phyloP scores from a whole-genome alignment of 2,329 filamentous ascomycete species.

The Trichoderma asperellum region DNA sequence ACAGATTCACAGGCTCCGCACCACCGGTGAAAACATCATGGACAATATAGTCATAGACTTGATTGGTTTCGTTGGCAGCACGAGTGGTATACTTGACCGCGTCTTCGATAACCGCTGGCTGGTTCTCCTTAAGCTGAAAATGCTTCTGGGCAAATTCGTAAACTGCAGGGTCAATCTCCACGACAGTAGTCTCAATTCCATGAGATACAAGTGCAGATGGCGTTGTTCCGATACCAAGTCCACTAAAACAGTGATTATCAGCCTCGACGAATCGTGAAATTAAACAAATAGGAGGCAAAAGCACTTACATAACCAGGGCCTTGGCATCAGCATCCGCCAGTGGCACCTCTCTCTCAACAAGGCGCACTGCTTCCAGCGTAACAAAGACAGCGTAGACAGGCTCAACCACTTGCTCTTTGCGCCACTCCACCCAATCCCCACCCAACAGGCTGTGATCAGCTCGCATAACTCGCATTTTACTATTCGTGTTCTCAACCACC shows the following conservation, averaged over 20 bases:
- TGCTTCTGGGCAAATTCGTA: slow-evolving; percentile 81
- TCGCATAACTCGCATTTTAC: slow-evolving; percentile 78
- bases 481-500: slow-evolving; percentile 74
- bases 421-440: slow-evolving; percentile 77
- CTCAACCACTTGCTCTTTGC: slow-evolving; percentile 66
- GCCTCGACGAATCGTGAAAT: background rate
- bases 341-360: slow-evolving; percentile 65
- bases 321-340: slow-evolving; percentile 68
- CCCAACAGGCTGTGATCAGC: slow-evolving; percentile 95
- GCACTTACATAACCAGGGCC: slow-evolving; percentile 80
- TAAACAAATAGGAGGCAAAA: background rate
- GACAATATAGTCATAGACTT: slow-evolving; percentile 85
- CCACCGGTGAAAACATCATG: slow-evolving; percentile 98
- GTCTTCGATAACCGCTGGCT: slow-evolving; percentile 79
- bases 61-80: slow-evolving; percentile 47
- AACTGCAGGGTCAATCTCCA: slow-evolving; percentile 92
- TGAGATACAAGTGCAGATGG: slow-evolving; percentile 85
- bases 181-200: slow-evolving; percentile 88
- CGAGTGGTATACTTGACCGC: slow-evolving; percentile 70
- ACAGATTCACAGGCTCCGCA: slow-evolving; percentile 84
- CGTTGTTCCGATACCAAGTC: slow-evolving; percentile 89
- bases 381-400: slow-evolving; percentile 96
- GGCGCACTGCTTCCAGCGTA: slow-evolving; percentile 87
- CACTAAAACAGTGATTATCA: slow-evolving; percentile 53
- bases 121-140: slow-evolving; percentile 77